A percentile compares a stretch with the other conserved stretches of the same genome.
Conservation (phyloP, 495 filamentous ascomycete species). For the Xanthoparmelia taractica region DNA sequence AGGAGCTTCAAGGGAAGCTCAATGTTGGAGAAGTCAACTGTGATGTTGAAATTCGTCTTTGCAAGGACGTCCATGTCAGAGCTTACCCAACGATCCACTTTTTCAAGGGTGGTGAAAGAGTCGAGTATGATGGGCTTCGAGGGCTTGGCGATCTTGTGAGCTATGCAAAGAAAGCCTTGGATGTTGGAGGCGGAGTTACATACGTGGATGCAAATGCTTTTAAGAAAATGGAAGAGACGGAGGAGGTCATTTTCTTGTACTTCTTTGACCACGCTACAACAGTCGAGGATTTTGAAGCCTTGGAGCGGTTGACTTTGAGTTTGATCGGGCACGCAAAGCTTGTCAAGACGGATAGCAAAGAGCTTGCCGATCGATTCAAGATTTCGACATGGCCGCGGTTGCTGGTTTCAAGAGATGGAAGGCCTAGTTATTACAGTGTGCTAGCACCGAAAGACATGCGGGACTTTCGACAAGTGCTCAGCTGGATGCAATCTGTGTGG, state of each 20-base stretch:
- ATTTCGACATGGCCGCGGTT: constrained; percentile 92
- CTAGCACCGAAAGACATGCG: constrained; percentile 84
- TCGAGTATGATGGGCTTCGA: constrained; percentile 88
- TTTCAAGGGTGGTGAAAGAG: constrained; percentile 84
- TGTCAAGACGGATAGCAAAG: constrained; percentile 74
- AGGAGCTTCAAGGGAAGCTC: constrained; percentile 76
- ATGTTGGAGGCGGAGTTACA: constrained; percentile 63
- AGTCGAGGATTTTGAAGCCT: constrained; percentile 77
- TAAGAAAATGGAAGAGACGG: constrained; percentile 78
- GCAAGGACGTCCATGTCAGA: constrained; percentile 73
- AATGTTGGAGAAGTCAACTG: constrained; percentile 97
- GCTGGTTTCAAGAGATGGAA: constrained; percentile 79
- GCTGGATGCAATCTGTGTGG: constrained; percentile 96
- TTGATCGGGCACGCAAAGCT: constrained; percentile 86
- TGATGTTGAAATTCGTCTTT: constrained; percentile 71
- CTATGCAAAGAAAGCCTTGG: constrained; percentile 80
- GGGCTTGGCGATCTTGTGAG: constrained; percentile 83
- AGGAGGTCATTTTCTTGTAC: constrained; percentile 94
- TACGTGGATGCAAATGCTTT: constrained; percentile 72
- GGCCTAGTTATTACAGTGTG: constrained; percentile 77
- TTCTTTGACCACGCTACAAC: constrained; percentile 95
- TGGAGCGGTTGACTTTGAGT: constrained; percentile 76
- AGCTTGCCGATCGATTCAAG: constrained; percentile 73
- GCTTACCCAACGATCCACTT: constrained; percentile 86
- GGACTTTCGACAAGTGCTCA: constrained; percentile 67